Evolutionary conservation across 2,329 filamentous ascomycete species (phyloP).

Genomic region (Nigrograna mackinnonii): DNA sequence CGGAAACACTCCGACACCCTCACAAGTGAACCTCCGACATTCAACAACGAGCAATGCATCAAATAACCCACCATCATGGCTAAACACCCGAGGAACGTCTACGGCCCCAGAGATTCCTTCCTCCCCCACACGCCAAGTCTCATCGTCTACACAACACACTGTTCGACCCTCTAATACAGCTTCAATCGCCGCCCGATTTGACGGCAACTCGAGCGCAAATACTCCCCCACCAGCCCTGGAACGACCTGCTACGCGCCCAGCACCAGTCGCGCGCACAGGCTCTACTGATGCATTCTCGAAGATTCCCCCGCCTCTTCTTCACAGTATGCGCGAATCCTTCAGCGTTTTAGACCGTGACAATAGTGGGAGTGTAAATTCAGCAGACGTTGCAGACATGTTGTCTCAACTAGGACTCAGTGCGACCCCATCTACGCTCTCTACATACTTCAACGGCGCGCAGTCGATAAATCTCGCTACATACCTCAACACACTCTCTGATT

Average conservation of each 20-base stretch:
- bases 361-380: conserved; percentile 78
- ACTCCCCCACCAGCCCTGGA: conserved; percentile 19
- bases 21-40: conserved; percentile 28
- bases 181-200: conserved; percentile 42
- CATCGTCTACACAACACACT: conserved; percentile 17
- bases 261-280: conserved; percentile 23
- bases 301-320: conserved; percentile 79
- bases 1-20: conserved; percentile 27
- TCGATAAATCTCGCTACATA: conserved; percentile 85
- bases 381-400: conserved; percentile 87
- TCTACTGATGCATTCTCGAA: conserved; percentile 59
- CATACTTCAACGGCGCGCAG: conserved; percentile 75
- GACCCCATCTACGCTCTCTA: conserved; percentile 69
- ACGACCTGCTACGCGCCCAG: conserved; percentile 18
- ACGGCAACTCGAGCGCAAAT: conserved; percentile 34
- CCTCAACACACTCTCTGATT: conserved; percentile 77
- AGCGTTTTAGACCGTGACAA: conserved; percentile 90
- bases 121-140: conserved; percentile 31
- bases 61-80: conserved; percentile 37
- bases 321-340: conserved; percentile 89
- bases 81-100: conserved; percentile 32
- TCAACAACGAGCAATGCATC: conserved; percentile 38
- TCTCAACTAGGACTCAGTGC: conserved; percentile 81
- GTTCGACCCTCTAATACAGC: conserved; percentile 29
- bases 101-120: conserved; percentile 29